These are phyloP conservation scores for Fusarium sp. DNA, from an alignment of 2,329 filamentous ascomycete genomes.

Conservation along the genomic window DNA sequence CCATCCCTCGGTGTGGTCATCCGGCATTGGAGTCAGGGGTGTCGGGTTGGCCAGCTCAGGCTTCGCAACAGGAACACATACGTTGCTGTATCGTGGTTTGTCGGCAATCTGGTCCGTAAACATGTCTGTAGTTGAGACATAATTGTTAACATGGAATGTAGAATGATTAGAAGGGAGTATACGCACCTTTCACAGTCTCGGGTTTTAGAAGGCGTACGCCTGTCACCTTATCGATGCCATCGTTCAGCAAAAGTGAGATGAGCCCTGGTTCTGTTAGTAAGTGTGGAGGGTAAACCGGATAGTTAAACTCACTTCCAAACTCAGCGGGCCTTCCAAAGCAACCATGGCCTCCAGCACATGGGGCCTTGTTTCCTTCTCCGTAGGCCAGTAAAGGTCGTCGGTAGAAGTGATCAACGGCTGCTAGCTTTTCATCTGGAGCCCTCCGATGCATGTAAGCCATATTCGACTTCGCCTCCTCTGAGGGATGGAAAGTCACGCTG, in stretches of 20 bases:
- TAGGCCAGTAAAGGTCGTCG: background rate
- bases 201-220: background rate
- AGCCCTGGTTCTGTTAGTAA: background rate
- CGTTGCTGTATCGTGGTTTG: background rate
- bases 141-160: too few species aligned
- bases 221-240: background rate
- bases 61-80: background rate
- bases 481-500: background rate
- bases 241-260: background rate
- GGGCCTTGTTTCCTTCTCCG: background rate
- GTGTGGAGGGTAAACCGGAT: too few species aligned
- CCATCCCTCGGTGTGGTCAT: background rate
- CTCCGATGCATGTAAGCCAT: background rate
- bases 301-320: background rate
- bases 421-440: background rate
- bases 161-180: too few species aligned
- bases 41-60: background rate
- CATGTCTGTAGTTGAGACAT: background rate
- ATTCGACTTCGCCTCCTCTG: background rate
- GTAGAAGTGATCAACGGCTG: background rate
- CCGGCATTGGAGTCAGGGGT: background rate
- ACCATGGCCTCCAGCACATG: background rate
- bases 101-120: background rate
- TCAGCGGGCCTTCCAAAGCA: background rate
- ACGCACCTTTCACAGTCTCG: background rate